phyloP scores from a whole-genome alignment of 2,329 filamentous ascomycete genomes.

The Phoma herbarum region DNA sequence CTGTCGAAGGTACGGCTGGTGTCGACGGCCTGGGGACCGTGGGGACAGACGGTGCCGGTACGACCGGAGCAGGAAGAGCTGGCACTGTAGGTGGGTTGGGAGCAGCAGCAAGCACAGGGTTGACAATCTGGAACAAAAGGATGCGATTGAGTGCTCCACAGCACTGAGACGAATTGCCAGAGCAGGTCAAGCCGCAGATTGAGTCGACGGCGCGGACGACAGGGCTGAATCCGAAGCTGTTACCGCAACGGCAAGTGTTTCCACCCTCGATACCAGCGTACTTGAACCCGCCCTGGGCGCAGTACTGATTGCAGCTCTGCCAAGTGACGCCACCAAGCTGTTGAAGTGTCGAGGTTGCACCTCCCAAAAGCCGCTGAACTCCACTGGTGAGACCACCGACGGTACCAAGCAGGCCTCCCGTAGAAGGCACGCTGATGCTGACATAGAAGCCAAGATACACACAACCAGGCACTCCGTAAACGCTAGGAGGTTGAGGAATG shows the following conservation, averaged over 20 bases:
- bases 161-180: conserved; percentile 2
- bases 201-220: background rate
- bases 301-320: conserved; percentile 3
- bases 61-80: background rate
- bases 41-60: no score
- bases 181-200: conserved; percentile 4
- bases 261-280: conserved; percentile 14
- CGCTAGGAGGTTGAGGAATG: background rate
- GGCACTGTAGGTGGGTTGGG: background rate
- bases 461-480: background rate
- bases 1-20: background rate
- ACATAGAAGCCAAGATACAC: conserved; percentile 14
- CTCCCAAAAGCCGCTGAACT: conserved; percentile 3
- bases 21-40: no score
- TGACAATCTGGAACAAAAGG: conserved; percentile 8
- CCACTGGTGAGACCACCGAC: background rate
- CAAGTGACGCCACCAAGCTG: background rate
- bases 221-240: background rate
- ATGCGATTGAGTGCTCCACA: conserved; percentile 9
- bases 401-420: background rate
- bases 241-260: conserved; percentile 14
- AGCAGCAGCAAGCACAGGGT: background rate
- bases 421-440: background rate
- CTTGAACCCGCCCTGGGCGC: background rate
- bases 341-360: background rate